phyloP scores from a whole-genome alignment of 805 yeast genomes.

The Yueomyces sinensis region DNA sequence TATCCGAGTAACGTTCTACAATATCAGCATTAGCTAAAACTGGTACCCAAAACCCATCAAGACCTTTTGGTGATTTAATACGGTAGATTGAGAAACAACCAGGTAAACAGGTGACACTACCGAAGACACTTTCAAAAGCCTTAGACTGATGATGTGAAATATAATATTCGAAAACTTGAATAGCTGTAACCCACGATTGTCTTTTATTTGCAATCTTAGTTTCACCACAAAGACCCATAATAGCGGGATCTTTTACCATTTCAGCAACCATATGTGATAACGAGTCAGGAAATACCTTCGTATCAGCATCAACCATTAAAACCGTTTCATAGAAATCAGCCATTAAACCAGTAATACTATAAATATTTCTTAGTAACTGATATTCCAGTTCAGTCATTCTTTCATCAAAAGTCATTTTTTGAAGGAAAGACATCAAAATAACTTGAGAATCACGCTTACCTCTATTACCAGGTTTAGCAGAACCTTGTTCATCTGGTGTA shows the following conservation, averaged over 20 bases:
- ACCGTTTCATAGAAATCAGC: slow-evolving; percentile 71
- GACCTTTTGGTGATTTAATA: slow-evolving; percentile 77
- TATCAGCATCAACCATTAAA: slow-evolving; percentile 92
- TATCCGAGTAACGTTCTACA: slow-evolving; percentile 82
- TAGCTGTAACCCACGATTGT: slow-evolving; percentile 80
- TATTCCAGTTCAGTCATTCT: slow-evolving; percentile 87
- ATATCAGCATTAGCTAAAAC: slow-evolving; percentile 86
- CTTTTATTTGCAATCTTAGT: slow-evolving; percentile 79
- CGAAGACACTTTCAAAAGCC: slow-evolving; percentile 90
- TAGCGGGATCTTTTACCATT: slow-evolving; percentile 71
- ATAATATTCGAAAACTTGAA: slow-evolving; percentile 87
- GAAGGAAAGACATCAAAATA: slow-evolving; percentile 80
- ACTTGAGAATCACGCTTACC: slow-evolving; percentile 95
- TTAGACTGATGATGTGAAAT: slow-evolving; percentile 90
- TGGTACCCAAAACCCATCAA: slow-evolving; percentile 81
- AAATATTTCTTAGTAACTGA: slow-evolving; percentile 58
- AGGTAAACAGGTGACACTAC: slow-evolving; percentile 89
- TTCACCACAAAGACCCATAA: slow-evolving; percentile 94
- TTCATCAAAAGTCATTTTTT: slow-evolving; percentile 78
- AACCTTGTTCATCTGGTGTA: slow-evolving; percentile 60
- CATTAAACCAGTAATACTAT: slow-evolving; percentile 78
- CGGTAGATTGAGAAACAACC: slow-evolving; percentile 92
- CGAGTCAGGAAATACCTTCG: slow-evolving; percentile 76
- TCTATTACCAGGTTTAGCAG: slow-evolving; percentile 80
- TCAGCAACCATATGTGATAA: slow-evolving; percentile 83